phyloP scores from a whole-genome alignment of 2,329 filamentous ascomycete genomes.

The Teratosphaeria epicoccoides region DNA sequence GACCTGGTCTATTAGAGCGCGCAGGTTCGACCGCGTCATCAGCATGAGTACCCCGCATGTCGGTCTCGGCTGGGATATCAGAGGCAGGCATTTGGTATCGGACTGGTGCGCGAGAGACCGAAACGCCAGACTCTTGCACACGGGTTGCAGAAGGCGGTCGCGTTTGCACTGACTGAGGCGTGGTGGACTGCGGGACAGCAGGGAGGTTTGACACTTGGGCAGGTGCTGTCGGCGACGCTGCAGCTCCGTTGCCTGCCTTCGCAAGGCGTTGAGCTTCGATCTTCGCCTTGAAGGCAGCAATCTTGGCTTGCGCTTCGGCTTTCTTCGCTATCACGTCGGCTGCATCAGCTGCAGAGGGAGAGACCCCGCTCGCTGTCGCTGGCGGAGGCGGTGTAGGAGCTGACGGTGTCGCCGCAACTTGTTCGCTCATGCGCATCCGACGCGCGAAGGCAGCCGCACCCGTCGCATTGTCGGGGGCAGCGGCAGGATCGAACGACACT shows the following conservation, averaged over 20 bases:
- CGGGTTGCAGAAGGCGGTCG: constrained; percentile 12
- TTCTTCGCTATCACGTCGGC: constrained; percentile 17
- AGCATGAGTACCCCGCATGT: background rate
- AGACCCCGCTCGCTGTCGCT: constrained; percentile 5
- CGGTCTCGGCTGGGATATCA: constrained; percentile 34
- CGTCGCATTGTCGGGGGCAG: constrained; percentile 44
- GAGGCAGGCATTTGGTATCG: constrained; percentile 52
- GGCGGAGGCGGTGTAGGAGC: constrained; percentile 17
- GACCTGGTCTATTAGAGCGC: constrained; percentile 60
- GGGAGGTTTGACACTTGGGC: background rate
- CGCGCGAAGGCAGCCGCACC: constrained; percentile 61
- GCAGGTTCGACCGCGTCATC: constrained; percentile 29
- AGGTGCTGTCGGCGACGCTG: constrained; percentile 1
- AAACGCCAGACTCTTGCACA: constrained; percentile 34
- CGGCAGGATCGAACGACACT: constrained; percentile 33
- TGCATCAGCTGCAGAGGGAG: background rate
- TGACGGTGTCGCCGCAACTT: constrained; percentile 17
- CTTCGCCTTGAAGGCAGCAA: constrained; percentile 19
- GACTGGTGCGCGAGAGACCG: constrained; percentile 68
- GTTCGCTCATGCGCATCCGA: constrained; percentile 45
- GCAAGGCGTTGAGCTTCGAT: constrained; percentile 5
- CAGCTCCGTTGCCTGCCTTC: constrained; percentile 1
- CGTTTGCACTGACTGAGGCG: constrained; percentile 8
- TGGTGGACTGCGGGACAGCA: constrained; percentile 5
- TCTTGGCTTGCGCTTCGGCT: constrained; percentile 20